Evolutionary conservation across 345 rosid genomes (phyloP).

Genomic region (Jatropha curcas): DNA sequence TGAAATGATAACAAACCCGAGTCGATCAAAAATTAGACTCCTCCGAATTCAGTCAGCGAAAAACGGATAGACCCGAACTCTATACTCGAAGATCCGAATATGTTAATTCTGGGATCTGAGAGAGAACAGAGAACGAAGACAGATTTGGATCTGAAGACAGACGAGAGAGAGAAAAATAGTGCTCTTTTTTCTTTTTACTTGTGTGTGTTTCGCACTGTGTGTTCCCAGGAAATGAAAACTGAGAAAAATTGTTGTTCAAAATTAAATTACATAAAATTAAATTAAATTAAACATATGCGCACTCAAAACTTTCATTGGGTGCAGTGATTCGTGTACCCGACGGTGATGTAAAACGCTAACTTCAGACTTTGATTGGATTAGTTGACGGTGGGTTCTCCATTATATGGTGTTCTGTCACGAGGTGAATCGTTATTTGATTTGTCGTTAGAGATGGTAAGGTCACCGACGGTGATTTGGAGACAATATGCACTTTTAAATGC

Average conservation of each 20-base stretch:
- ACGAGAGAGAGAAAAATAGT: not conserved
- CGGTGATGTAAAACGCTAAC: constrained; percentile 4
- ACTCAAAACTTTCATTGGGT: not conserved
- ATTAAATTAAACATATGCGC: no score
- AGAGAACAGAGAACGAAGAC: constrained; percentile 15
- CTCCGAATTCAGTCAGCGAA: constrained; percentile 1
- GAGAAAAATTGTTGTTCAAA: constrained; percentile 5
- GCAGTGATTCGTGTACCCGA: not conserved
- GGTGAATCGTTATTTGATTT: constrained; percentile 14
- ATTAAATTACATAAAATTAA: not conserved
- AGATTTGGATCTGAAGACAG: constrained; percentile 56
- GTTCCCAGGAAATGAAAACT: constrained; percentile 1
- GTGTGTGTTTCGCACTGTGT: constrained; percentile 11
- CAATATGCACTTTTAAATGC: not conserved
- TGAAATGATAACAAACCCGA: constrained; percentile 16
- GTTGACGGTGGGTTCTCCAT: not conserved
- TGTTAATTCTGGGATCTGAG: constrained; percentile 33
- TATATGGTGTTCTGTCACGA: not conserved
- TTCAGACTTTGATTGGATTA: not conserved
- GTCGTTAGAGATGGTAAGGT: not conserved
- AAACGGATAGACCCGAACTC: constrained; percentile 9
- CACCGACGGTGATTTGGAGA: not conserved
- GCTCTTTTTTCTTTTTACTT: constrained; percentile 9
- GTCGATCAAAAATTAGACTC: not conserved
- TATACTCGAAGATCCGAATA: constrained; percentile 17